Evolutionary conservation across 1,284 basidiomycete species (phyloP).

Genomic region (Ustilago lituana): DNA sequence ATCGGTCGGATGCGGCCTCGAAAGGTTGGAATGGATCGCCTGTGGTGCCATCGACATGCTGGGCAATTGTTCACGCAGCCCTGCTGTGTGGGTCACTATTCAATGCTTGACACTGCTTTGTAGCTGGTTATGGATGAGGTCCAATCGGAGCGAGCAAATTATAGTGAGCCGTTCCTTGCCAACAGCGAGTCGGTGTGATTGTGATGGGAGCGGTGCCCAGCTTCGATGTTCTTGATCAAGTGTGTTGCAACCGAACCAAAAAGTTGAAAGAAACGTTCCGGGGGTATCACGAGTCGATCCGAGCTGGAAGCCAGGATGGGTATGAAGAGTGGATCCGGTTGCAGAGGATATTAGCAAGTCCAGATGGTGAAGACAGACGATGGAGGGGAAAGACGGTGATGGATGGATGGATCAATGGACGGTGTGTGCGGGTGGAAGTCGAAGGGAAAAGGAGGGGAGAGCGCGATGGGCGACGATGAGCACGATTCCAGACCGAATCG

Average conservation of each 20-base stretch:
- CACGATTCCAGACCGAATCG: constrained; percentile 3
- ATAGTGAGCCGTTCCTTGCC: no score
- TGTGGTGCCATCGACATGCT: constrained; percentile 51
- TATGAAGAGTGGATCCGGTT: constrained; percentile 2
- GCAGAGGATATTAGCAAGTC: not conserved
- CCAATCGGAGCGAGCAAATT: no score
- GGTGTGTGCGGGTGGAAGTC: no score
- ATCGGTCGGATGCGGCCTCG: constrained; percentile 63
- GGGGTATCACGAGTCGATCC: constrained; percentile 11
- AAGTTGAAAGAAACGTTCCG: not conserved
- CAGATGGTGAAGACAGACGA: constrained; percentile 3
- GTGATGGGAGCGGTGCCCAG: no score
- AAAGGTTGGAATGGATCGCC: constrained; percentile 55
- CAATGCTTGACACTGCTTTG: no score
- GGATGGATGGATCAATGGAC: not conserved
- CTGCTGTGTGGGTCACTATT: no score
- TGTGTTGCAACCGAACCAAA: not conserved
- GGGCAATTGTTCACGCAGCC: constrained; percentile 8
- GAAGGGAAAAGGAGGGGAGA: no score
- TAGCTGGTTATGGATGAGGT: no score
- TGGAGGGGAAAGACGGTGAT: not conserved
- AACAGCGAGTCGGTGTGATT: no score
- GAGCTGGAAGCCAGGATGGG: no score
- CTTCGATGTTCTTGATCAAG: no score
- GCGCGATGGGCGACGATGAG: no score